Evolutionary conservation across 1,284 basidiomycete species (phyloP).

Genomic region (Trametes hirsuta): DNA sequence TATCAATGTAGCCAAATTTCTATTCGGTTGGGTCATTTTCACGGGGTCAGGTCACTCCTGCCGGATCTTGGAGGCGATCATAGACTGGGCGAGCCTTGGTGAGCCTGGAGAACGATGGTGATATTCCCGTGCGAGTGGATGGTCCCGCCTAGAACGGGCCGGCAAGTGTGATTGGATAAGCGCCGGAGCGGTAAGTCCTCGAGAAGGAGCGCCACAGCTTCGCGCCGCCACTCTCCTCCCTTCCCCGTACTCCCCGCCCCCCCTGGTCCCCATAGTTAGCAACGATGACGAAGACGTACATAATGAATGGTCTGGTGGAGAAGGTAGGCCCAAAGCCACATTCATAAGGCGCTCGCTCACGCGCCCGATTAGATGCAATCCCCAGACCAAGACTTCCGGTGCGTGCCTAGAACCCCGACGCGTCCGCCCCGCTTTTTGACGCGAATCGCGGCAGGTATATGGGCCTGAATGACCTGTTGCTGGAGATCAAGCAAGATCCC

Average conservation of each 20-base stretch:
- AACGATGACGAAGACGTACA: slow-evolving; percentile 79
- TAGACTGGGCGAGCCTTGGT: slow-evolving; percentile 12
- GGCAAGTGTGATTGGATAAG: slow-evolving; percentile 12
- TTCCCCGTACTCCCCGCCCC: slow-evolving; percentile 5
- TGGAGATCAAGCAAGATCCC: slow-evolving; percentile 79
- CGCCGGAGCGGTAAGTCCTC: slow-evolving; percentile 12
- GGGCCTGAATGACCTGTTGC: slow-evolving; percentile 91
- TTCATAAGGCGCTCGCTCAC: slow-evolving; percentile 6
- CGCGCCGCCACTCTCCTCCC: slow-evolving; percentile 15
- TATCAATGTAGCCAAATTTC: slow-evolving; percentile 1
- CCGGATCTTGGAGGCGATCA: neutral
- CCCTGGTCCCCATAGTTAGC: slow-evolving; percentile 9
- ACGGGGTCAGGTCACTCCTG: neutral
- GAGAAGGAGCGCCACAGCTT: slow-evolving; percentile 19
- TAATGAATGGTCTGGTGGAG: slow-evolving; percentile 81
- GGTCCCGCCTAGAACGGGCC: neutral
- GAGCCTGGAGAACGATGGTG: slow-evolving; percentile 4
- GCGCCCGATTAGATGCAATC: slow-evolving; percentile 70
- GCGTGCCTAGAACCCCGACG: slow-evolving; percentile 28
- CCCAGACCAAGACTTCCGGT: slow-evolving; percentile 84
- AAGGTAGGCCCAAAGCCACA: slow-evolving; percentile 50
- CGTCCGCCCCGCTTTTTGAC: slow-evolving; percentile 15
- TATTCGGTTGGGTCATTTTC: neutral
- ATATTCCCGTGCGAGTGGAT: neutral
- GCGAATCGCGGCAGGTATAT: slow-evolving; percentile 69